phyloP scores from a whole-genome alignment of 805 yeast species.

The Metschnikowia cerradonensis region DNA sequence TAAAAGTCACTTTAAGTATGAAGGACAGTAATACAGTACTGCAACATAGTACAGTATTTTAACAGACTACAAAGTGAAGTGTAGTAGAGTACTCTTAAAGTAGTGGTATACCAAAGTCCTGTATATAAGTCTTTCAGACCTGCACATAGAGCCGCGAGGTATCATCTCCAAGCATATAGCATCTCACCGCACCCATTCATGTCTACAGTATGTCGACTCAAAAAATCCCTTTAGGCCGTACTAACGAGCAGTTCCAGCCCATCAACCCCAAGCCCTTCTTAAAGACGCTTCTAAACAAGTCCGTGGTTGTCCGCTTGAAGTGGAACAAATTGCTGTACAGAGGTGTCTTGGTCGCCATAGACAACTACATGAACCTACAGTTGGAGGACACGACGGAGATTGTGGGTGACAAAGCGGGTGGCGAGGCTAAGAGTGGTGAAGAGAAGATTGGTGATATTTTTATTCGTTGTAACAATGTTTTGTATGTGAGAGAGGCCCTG shows the following conservation, averaged over 20 bases:
- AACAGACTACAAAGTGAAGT: too few relatives aligned
- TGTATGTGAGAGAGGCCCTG: slow-evolving; percentile 55
- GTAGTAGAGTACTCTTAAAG: too few relatives aligned
- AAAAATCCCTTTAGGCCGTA: neutral
- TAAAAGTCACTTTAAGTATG: too few relatives aligned
- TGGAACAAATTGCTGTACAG: slow-evolving; percentile 88
- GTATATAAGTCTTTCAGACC: too few relatives aligned
- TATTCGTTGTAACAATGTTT: slow-evolving; percentile 86
- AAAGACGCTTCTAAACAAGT: slow-evolving; percentile 65
- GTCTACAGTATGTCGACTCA: neutral
- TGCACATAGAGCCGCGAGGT: too few relatives aligned
- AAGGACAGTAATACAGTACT: too few relatives aligned
- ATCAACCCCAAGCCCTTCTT: slow-evolving; percentile 89
- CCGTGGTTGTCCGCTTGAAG: slow-evolving; percentile 75
- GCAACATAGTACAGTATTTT: too few relatives aligned
- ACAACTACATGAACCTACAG: slow-evolving; percentile 88
- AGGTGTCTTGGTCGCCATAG: slow-evolving; percentile 75
- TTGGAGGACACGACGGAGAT: slow-evolving; percentile 53
- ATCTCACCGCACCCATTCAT: neutral
- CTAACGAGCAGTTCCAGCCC: slow-evolving; percentile 45
- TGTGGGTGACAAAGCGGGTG: slow-evolving; percentile 31
- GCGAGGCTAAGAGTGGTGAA: neutral
- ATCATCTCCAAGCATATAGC: neutral
- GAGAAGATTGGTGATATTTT: slow-evolving; percentile 67
- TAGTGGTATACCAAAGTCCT: too few relatives aligned